Evolutionary conservation across 2,329 filamentous ascomycete species (phyloP).

Genomic region (Calonectria hongkongensis): DNA sequence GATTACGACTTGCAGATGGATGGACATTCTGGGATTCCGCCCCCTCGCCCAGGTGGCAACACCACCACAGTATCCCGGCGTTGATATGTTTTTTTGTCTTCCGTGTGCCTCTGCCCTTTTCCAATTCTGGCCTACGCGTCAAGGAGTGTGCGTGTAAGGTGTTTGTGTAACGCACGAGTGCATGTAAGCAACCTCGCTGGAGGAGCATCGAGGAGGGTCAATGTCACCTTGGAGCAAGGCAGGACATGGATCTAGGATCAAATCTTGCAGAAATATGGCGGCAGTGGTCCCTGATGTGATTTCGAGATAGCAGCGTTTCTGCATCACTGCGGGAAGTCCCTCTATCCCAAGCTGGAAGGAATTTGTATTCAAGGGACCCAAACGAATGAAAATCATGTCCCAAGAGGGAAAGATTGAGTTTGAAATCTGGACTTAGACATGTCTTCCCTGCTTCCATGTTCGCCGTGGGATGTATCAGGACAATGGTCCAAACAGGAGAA

Average conservation of each 20-base stretch:
- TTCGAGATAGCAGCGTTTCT: conserved; percentile 18
- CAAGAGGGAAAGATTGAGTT: not conserved
- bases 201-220: not conserved
- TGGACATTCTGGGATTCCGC: conserved; percentile 24
- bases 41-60: conserved; percentile 39
- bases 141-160: conserved; percentile 6
- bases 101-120: not conserved
- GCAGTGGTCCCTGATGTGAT: conserved; percentile 21
- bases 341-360: conserved; percentile 18
- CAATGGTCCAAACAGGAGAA: not conserved
- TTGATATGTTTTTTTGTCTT: conserved; percentile 20
- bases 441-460: not conserved
- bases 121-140: conserved; percentile 6
- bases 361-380: not conserved
- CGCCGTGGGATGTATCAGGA: not conserved
- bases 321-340: not conserved
- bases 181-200: conserved; percentile 6
- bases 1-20: conserved; percentile 37
- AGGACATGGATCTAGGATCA: conserved; percentile 32
- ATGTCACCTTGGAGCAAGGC: conserved; percentile 23
- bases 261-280: conserved; percentile 32
- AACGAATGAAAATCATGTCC: conserved; percentile 8
- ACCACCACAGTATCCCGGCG: conserved; percentile 39
- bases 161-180: conserved; percentile 3
- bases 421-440: not conserved